Percentiles rank a stretch among this genome's conserved stretches.
Conservation (phyloP, 2,329 filamentous ascomycete species). For the Daldinia sp. region DNA sequence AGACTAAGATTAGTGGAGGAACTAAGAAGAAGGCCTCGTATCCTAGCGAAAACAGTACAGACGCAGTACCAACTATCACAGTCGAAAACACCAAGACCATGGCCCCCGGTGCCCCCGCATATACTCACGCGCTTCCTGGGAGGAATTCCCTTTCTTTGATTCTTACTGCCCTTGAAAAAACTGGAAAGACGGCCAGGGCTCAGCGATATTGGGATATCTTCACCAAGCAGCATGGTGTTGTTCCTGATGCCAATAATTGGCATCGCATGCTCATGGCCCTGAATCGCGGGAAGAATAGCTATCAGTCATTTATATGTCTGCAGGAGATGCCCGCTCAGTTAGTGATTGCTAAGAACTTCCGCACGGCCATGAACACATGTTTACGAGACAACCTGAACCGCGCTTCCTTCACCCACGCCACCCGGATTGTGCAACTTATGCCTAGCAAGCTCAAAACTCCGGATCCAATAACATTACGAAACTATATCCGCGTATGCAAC, state of each 20-base stretch:
- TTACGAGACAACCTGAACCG: constrained; percentile 80
- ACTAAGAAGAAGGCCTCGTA: background rate
- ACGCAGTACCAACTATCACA: background rate
- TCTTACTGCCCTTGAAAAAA: constrained; percentile 71
- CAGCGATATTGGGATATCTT: constrained; percentile 82
- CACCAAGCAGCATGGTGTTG: constrained; percentile 69
- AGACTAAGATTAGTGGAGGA: constrained; percentile 45
- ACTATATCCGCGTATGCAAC: constrained; percentile 69
- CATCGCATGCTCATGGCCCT: constrained; percentile 76
- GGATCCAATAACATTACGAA: constrained; percentile 63
- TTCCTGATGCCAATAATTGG: constrained; percentile 79
- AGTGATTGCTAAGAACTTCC: constrained; percentile 68
- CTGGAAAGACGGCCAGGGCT: constrained; percentile 72
- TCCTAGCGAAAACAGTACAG: constrained; percentile 6
- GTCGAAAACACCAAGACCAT: constrained; percentile 21
- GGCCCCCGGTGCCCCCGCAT: constrained; percentile 40
- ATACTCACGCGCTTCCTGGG: constrained; percentile 59
- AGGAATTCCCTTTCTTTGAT: constrained; percentile 76
- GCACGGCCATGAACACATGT: constrained; percentile 80
- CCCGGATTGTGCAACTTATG: constrained; percentile 75
- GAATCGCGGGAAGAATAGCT: constrained; percentile 73
- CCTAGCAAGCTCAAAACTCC: constrained; percentile 56
- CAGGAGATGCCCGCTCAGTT: constrained; percentile 61
- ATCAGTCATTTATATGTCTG: constrained; percentile 70
- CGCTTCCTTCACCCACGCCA: constrained; percentile 75